phyloP scores from a whole-genome alignment of 768 basidiomycete species.

The Pholiota microspora region DNA sequence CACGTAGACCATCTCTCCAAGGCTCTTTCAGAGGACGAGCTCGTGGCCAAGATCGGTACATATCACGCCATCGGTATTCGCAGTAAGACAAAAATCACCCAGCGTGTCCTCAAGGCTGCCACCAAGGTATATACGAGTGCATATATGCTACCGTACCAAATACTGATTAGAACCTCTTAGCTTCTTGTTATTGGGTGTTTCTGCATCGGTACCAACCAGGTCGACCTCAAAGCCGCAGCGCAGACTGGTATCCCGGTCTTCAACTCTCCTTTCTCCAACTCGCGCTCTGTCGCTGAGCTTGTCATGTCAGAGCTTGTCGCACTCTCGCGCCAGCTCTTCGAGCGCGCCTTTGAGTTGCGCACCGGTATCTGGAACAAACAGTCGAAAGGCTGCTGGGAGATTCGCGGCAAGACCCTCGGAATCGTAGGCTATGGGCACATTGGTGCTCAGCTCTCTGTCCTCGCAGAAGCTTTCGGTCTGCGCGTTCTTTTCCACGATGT shows the following conservation, averaged over 20 bases:
- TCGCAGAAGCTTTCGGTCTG: slow-evolving; percentile 95
- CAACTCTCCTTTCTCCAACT: slow-evolving; percentile 99
- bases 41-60: slow-evolving; percentile 73
- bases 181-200: slow-evolving; percentile 97
- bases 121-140: slow-evolving; percentile 57
- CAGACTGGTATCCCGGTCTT: slow-evolving; percentile 94
- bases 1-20: slow-evolving; percentile 86
- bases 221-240: slow-evolving; percentile 82
- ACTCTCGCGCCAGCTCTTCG: slow-evolving; percentile 90
- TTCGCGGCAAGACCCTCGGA: slow-evolving; percentile 96
- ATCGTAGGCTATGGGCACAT: slow-evolving; percentile 99
- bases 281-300: slow-evolving; percentile 97
- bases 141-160: neutral
- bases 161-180: slow-evolving; percentile 36
- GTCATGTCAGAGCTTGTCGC: slow-evolving; percentile 93
- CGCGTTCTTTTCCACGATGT: slow-evolving; percentile 95
- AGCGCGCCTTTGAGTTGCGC: slow-evolving; percentile 85
- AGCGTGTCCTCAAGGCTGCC: slow-evolving; percentile 83
- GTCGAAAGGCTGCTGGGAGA: slow-evolving; percentile 97
- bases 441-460: slow-evolving; percentile 93
- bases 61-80: slow-evolving; percentile 98
- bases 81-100: slow-evolving; percentile 96
- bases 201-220: slow-evolving; percentile 99
- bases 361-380: slow-evolving; percentile 98
- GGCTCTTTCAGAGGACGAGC: slow-evolving; percentile 91